Conservation (phyloP, 257 asterid species). For the Solanum bukasovii region DNA sequence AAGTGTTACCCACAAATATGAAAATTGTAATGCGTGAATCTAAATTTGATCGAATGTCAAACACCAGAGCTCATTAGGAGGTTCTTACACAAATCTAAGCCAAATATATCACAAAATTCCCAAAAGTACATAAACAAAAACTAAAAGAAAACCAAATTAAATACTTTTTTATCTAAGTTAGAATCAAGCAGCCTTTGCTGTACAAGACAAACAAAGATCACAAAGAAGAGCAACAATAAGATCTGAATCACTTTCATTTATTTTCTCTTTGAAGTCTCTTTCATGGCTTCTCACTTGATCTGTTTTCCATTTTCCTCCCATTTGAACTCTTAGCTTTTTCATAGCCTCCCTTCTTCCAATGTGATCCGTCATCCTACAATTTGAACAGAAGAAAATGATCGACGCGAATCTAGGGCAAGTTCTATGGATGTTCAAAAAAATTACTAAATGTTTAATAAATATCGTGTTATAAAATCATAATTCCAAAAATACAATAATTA, state of each 20-base stretch:
- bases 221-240: background rate
- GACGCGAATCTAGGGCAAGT: background rate
- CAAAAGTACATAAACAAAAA: background rate
- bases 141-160: background rate
- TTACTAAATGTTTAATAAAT: background rate
- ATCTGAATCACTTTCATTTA: background rate
- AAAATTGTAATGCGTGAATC: rapidly evolving
- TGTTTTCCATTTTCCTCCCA: constrained; percentile 4
- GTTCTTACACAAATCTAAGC: background rate
- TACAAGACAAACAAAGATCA: background rate
- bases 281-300: background rate
- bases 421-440: background rate
- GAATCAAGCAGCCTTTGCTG: background rate
- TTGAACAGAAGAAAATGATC: background rate
- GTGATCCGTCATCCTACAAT: constrained; percentile 31
- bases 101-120: background rate
- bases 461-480: too few species aligned
- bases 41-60: background rate
- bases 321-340: constrained; percentile 4
- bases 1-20: background rate
- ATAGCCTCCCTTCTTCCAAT: constrained; percentile 28
- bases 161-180: background rate
- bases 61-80: background rate
- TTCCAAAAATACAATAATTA: background rate
- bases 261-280: background rate